Percentiles rank a stretch among this genome's conserved stretches.
These are phyloP conservation scores for Aureoboletus auriporus DNA, from an alignment of 768 basidiomycete species.

Conservation along the genomic window DNA sequence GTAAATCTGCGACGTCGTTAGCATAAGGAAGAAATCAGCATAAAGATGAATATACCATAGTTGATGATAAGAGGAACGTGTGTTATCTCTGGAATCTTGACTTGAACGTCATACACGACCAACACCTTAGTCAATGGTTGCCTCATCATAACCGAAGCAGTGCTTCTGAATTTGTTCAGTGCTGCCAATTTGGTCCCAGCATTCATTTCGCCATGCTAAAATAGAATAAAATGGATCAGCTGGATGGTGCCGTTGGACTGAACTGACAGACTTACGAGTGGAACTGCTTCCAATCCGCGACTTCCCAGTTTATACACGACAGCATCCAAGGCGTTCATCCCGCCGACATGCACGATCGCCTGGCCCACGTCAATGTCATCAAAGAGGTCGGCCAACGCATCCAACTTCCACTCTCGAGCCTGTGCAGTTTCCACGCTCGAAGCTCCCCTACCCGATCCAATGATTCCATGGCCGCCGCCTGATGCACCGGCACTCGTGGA, in stretches of 20 bases:
- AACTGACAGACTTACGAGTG: constrained; percentile 59
- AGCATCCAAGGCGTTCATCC: constrained; percentile 80
- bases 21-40: neutral
- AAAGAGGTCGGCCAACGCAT: constrained; percentile 85
- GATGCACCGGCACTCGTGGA: constrained; percentile 37
- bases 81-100: constrained; percentile 85
- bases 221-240: constrained; percentile 9
- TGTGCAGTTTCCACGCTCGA: constrained; percentile 80
- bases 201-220: constrained; percentile 91
- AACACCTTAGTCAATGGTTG: constrained; percentile 71
- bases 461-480: constrained; percentile 76
- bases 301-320: constrained; percentile 88
- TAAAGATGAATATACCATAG: constrained; percentile 55
- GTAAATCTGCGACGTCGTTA: constrained; percentile 56
- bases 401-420: constrained; percentile 92
- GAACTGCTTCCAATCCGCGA: constrained; percentile 82
- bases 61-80: constrained; percentile 94
- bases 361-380: constrained; percentile 81
- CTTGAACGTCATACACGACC: constrained; percentile 90
- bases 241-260: neutral
- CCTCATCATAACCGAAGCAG: constrained; percentile 53
- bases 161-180: constrained; percentile 76
- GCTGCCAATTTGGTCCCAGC: constrained; percentile 75
- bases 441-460: constrained; percentile 85
- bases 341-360: constrained; percentile 85